phyloP scores from a whole-genome alignment of 176 grass and related monocot genomes.

The Hyparrhenia diplandra region DNA sequence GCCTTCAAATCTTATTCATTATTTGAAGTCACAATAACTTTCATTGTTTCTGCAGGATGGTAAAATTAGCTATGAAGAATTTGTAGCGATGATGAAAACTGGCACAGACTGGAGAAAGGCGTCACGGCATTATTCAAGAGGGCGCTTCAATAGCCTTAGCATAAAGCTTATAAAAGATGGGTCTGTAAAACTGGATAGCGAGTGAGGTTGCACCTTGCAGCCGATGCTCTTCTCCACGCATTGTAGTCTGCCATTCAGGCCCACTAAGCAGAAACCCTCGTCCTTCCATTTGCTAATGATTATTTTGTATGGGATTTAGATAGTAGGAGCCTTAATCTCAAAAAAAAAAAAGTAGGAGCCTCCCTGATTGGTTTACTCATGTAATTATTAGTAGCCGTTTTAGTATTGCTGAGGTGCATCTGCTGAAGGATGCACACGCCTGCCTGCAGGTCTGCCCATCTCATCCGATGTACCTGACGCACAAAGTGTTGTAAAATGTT shows the following conservation, averaged over 20 bases:
- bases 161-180: constrained; percentile 78
- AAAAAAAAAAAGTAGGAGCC: too few species aligned
- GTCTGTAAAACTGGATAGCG: constrained; percentile 62
- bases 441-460: constrained; percentile 13
- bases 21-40: not conserved
- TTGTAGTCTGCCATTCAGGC: constrained; percentile 8
- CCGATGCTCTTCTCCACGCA: not conserved
- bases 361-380: constrained; percentile 47
- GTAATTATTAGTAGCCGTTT: constrained; percentile 57
- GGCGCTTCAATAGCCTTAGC: constrained; percentile 77
- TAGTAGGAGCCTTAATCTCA: too few species aligned
- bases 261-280: constrained; percentile 32
- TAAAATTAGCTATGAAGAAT: constrained; percentile 80
- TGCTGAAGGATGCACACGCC: constrained; percentile 18
- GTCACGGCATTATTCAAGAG: constrained; percentile 81
- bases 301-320: constrained; percentile 66
- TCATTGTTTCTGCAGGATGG: constrained; percentile 58
- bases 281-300: constrained; percentile 43
- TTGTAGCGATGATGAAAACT: constrained; percentile 85
- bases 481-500: constrained; percentile 46
- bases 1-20: not conserved
- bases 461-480: constrained; percentile 29
- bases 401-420: not conserved
- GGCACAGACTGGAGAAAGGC: constrained; percentile 94
- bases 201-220: constrained; percentile 38